Conservation (phyloP, 2,329 filamentous ascomycete species). For the Xylaria polymorpha region DNA sequence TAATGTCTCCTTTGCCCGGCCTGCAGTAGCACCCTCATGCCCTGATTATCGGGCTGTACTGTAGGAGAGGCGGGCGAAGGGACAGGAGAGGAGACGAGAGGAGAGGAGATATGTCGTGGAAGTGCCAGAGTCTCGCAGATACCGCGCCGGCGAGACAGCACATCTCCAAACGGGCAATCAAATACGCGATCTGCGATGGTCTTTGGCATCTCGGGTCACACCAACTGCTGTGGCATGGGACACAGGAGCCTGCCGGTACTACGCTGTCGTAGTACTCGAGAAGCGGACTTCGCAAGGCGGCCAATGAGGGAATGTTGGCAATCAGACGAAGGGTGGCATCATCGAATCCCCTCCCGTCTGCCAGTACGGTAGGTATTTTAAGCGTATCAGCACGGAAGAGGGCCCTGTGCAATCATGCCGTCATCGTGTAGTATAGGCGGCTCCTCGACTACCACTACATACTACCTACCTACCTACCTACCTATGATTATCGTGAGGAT, state of each 20-base stretch:
- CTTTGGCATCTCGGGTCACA: conserved; percentile 39
- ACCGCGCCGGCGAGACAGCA: conserved; percentile 20
- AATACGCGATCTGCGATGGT: conserved; percentile 39
- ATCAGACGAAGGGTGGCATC: conserved; percentile 23
- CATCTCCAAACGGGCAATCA: conserved; percentile 31
- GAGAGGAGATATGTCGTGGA: background rate
- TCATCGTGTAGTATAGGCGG: conserved; percentile 11
- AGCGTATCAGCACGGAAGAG: conserved; percentile 12
- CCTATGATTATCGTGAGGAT: background rate
- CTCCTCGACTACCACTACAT: background rate
- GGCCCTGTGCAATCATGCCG: conserved; percentile 11
- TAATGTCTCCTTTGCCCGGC: conserved; percentile 15
- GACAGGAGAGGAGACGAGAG: background rate
- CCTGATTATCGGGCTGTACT: conserved; percentile 8
- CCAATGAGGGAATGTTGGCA: conserved; percentile 26
- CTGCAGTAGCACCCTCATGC: conserved; percentile 15
- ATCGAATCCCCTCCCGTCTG: conserved; percentile 19
- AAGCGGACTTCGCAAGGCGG: conserved; percentile 37
- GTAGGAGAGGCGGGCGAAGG: no score
- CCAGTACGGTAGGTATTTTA: conserved; percentile 17
- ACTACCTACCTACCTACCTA: background rate
- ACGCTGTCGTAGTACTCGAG: conserved; percentile 34
- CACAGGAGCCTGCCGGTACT: conserved; percentile 29
- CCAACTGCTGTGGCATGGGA: conserved; percentile 31
- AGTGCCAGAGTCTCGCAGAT: conserved; percentile 18